Base-by-base conservation (phyloP, 2,329 filamentous ascomycete genomes). In the Aureobasidium sp. region DNA sequence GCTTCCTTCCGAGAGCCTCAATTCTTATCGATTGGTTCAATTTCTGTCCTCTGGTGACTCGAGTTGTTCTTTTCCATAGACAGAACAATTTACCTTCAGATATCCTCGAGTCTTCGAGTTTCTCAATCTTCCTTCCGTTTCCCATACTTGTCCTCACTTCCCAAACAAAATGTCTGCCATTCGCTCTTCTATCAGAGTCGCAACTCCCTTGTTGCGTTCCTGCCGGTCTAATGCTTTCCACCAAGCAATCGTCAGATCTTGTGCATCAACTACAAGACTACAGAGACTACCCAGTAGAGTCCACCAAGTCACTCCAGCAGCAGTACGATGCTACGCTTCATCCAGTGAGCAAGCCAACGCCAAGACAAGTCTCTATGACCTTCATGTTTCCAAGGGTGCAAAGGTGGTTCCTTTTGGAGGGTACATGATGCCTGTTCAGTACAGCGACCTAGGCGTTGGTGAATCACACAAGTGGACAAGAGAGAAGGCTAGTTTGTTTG, bases 331-430 rank as follows among this genome's bases (percentile, higher is more conserved):
- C 39, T 61, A 61, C 32, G 59, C 61, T 29, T 59, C 61, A 27
- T 41, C 49, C 11, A n/a, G 30, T 3, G 50, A 41, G 1, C 30
- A 57, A 21, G 25, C n/a, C 45, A 49, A 59, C 6, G 29, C 36
- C 13, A 63, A 42, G 76, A 95, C 90, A 3, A 85, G 87, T 32
- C 80, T 97, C 27, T 89, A 93, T 74, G 86, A 91, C 69, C 79
- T 95, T 27, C 89, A 96, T 74, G 70, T 92, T 65, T 81, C 84
- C 63, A 80, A 90, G 71, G 90, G 90, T 67, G 94, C 83, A 67
- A 97, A 96, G 78, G 94, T 97, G 85, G 93, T 97, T 54, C 90
- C 91, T n/a, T 99, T 97, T 76, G 93, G 90, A 65, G 91, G 91
- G 67, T 96, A 87, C 78, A 81, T 84, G 68, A 97, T 99, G 91